Evolutionary conservation across 352 stramenopile species (phyloP), one percentile per base, ranked within the genome.

Genomic region (Phytophthora pini): DNA sequence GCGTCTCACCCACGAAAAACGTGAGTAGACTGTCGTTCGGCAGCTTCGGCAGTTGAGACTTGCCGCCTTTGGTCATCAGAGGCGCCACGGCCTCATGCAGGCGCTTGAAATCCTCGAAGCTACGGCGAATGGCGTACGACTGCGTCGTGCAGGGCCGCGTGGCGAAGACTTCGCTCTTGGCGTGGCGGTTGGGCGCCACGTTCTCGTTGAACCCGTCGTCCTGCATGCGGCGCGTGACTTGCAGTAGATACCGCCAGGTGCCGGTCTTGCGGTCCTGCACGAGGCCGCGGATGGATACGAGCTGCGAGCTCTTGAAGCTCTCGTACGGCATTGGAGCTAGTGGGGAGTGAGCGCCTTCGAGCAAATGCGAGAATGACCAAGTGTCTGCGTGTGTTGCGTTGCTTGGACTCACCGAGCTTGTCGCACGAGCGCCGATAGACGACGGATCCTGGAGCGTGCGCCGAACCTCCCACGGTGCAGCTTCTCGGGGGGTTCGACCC

Each of bases 71-170:
- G 15, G 76, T 76, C 83, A 92, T 89, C 53, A 90, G 61, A 7
- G 79, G 75, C 45, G 70, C 56, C 22, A 92, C 58, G 10, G 66
- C 67, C n/a, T 71, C 63, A 69, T 92, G 80, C 29, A 92, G 80
- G 52, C 82, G 75, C 74, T 92, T 92, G 61, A 92, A 92, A 56
- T 92, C 83, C 48, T 77, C 84, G 66, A 92, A 92, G 56, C 83
- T 84, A 27, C 83, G 80, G 47, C 71, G 81, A 53, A 92, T 83
- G 10, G 80, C 58, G 70, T 92, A 90, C 58, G 65, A 69, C 49
- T 69, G 87, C 73, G 79, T 90, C 76, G 52, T 72, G 65, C 56
- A 63, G 46, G 69, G 45, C 48, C 72, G 47, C 32, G 60, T 17
- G 36, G 54, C 26, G 34, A 66, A 46, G 10, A 26, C 20, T 39